A percentile compares a stretch with the other conserved stretches of the same genome.
These are phyloP conservation scores for Oryza officinalis DNA, from an alignment of 176 grass and related monocot genomes.

Conservation along the genomic window DNA sequence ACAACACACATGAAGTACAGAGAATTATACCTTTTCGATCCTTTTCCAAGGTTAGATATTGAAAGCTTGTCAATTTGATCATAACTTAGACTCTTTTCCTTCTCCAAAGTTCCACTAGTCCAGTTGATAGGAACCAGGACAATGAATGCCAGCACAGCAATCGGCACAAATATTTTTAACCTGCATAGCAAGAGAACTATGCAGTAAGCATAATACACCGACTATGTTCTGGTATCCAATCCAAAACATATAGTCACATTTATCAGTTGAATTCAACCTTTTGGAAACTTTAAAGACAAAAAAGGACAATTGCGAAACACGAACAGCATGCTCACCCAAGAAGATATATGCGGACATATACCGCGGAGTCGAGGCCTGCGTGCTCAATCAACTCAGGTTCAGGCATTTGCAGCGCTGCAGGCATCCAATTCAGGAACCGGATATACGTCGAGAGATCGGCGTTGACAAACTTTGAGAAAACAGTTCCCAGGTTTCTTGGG, in stretches of 20 bases:
- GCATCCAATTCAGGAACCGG: slow-evolving; percentile 95
- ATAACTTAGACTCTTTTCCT: slow-evolving; percentile 56
- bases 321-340: slow-evolving; percentile 67
- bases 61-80: slow-evolving; percentile 95
- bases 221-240: not conserved
- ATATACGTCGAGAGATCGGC: slow-evolving; percentile 73
- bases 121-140: slow-evolving; percentile 86
- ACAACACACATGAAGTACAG: slow-evolving; percentile 2
- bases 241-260: not conserved
- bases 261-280: not conserved
- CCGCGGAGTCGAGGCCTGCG: slow-evolving; percentile 82
- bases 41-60: slow-evolving; percentile 88
- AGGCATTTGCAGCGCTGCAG: slow-evolving; percentile 88
- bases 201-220: slow-evolving; percentile 20
- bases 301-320: slow-evolving; percentile 29
- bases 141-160: slow-evolving; percentile 66
- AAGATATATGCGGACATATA: slow-evolving; percentile 87
- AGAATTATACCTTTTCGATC: slow-evolving; percentile 67
- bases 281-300: not conserved
- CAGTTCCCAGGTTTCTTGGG: slow-evolving; percentile 52
- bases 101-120: slow-evolving; percentile 72
- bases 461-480: slow-evolving; percentile 79
- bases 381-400: slow-evolving; percentile 83
- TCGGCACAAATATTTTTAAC: slow-evolving; percentile 93
- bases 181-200: slow-evolving; percentile 51